Conservation (phyloP, 2,329 filamentous ascomycete genomes). For the Parafenestella ontariensis region DNA sequence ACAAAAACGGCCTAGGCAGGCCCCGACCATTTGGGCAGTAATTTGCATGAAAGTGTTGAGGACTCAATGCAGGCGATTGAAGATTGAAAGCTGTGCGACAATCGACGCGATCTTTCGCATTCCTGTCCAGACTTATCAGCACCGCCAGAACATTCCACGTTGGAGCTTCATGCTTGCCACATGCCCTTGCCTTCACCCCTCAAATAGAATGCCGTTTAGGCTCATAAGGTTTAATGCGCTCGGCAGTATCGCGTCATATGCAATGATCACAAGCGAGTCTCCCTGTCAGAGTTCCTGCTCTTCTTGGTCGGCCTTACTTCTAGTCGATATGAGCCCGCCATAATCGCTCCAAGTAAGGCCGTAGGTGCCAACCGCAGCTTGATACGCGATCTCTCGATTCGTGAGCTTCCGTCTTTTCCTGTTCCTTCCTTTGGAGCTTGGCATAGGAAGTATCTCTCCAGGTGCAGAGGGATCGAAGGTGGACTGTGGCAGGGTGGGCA, state of each 20-base stretch:
- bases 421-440: neutral
- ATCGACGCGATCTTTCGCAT: conserved; percentile 14
- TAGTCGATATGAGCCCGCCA: conserved; percentile 52
- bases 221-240: neutral
- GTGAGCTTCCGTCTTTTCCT: conserved; percentile 10
- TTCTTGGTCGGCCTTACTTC: conserved; percentile 18
- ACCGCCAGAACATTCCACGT: conserved; percentile 16
- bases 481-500: neutral
- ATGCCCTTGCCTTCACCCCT: conserved; percentile 7
- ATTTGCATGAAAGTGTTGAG: conserved; percentile 20
- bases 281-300: conserved; percentile 27
- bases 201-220: neutral
- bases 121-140: conserved; percentile 3
- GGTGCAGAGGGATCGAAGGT: neutral
- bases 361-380: conserved; percentile 41
- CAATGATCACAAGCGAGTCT: neutral
- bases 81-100: conserved; percentile 15
- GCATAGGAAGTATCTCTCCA: neutral
- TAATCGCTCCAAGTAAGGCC: conserved; percentile 51
- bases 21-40: conserved; percentile 12
- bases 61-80: conserved; percentile 2
- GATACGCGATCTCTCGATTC: conserved; percentile 33
- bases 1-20: conserved; percentile 9
- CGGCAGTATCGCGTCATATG: neutral
- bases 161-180: conserved; percentile 13